phyloP scores from a whole-genome alignment of 441 rosid genomes.

The Rhodomyrtus psidioides region DNA sequence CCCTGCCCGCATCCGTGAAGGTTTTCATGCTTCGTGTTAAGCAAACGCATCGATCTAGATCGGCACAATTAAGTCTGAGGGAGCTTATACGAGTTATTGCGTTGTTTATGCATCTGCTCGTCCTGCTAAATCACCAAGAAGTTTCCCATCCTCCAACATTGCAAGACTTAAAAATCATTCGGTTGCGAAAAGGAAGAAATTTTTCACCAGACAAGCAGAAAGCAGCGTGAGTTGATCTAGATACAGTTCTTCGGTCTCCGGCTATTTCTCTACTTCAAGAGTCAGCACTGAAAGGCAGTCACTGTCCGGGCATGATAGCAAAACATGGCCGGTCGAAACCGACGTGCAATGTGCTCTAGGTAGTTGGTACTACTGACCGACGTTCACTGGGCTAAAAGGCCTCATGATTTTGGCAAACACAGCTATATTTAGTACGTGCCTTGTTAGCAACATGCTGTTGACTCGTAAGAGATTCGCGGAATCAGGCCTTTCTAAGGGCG shows the following conservation, averaged over 20 bases:
- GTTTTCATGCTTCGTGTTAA: neutral
- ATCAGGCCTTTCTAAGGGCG: neutral
- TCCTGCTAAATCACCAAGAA: no score
- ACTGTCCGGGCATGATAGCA: neutral
- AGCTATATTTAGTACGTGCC: neutral
- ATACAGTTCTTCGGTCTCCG: neutral
- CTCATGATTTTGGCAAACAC: neutral
- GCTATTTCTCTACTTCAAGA: neutral
- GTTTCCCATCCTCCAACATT: no score
- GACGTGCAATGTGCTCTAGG: neutral
- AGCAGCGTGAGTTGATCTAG: neutral
- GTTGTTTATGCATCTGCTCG: neutral
- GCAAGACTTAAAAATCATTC: neutral
- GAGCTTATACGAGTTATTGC: neutral
- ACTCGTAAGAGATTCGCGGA: neutral
- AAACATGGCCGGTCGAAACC: neutral
- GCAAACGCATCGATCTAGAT: neutral
- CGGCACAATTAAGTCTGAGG: neutral
- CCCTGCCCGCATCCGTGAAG: neutral
- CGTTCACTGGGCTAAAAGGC: neutral
- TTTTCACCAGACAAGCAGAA: neutral
- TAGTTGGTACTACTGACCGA: neutral
- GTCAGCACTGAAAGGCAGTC: neutral
- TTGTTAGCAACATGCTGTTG: neutral
- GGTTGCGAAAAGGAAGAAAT: neutral